Evolutionary conservation across 441 rosid species (phyloP).

Genomic region (Syzygium syzygioides): DNA sequence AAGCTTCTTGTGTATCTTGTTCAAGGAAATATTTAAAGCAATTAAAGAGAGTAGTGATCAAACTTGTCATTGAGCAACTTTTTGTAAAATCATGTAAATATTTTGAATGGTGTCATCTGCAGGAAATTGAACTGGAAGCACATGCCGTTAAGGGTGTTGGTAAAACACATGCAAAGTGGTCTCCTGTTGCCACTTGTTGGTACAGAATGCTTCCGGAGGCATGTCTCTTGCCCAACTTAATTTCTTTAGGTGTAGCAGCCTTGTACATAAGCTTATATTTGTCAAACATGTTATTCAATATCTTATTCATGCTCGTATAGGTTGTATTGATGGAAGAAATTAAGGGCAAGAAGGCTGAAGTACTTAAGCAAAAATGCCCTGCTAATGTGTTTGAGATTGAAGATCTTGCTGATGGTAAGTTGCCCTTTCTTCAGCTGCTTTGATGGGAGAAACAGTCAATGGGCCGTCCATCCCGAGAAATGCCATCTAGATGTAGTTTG

Average conservation of each 20-base stretch:
- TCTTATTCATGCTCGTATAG: slow-evolving; percentile 22
- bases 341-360: slow-evolving; percentile 51
- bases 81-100: neutral
- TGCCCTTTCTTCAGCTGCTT: slow-evolving; percentile 3
- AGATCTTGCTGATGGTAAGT: slow-evolving; percentile 77
- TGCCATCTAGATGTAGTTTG: neutral
- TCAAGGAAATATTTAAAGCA: neutral
- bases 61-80: neutral
- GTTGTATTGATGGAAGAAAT: slow-evolving; percentile 62
- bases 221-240: neutral
- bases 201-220: slow-evolving; percentile 96
- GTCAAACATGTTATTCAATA: neutral
- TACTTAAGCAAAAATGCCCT: slow-evolving; percentile 64
- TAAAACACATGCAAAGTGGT: slow-evolving; percentile 96
- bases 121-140: slow-evolving; percentile 98
- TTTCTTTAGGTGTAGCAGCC: neutral
- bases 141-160: slow-evolving; percentile 96
- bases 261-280: neutral
- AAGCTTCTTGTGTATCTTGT: neutral
- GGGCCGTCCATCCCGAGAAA: neutral
- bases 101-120: neutral
- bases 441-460: neutral
- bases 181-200: slow-evolving; percentile 96
- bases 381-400: slow-evolving; percentile 82
- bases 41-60: neutral